Evolutionary conservation across 148 eudicot species (phyloP), one percentile per base, ranked within the genome.

Genomic region (Agrostemma githago): DNA sequence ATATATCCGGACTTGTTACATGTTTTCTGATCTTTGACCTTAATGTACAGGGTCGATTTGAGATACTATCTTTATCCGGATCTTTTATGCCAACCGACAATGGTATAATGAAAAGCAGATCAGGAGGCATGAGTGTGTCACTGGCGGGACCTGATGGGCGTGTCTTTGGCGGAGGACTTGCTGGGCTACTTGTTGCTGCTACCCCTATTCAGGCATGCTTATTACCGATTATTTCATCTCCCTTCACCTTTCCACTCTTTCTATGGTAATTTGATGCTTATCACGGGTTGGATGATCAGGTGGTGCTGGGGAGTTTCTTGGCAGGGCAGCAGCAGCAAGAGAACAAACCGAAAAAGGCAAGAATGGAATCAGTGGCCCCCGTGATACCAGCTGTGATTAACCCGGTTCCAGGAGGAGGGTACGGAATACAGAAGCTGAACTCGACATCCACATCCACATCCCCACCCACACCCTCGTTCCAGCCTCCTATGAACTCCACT

Each of bases 41-140:
- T 63, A 54, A 17, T 70, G 41, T 78, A 66, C 89, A 94, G 98
- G 98, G 98, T 17, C 90, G 89, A 71, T 94, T 94, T 79, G 97
- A 94, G 82, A 91, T 94, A 70, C 90, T 94, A 53, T 94, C 98
- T n/a, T 77, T 94, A 79, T 81, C 90, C 2, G 98, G 98, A 51
- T 89, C 97, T 39, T 91, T 89, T 75, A 89, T 88, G 88, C 91
- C 90, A 8, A 89, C 79, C 72, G 90, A 91, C 62, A 83, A 80
- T 71, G 97, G 98, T 10, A 84, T 89, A 61, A 78, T 92, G 73
- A 89, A 86, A 80, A 90, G 92, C 81, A 87, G 96, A 83, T 77
- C 97, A 38, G 98, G 98, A 48, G 98, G 98, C 61, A 88, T 94
- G 97, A 94, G 98, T 76, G 92, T 94, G 78, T 88, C 97, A 41